These are phyloP conservation scores for Ganoderma leucocontextum DNA, from an alignment of 1,284 basidiomycete genomes.

Conservation along the genomic window DNA sequence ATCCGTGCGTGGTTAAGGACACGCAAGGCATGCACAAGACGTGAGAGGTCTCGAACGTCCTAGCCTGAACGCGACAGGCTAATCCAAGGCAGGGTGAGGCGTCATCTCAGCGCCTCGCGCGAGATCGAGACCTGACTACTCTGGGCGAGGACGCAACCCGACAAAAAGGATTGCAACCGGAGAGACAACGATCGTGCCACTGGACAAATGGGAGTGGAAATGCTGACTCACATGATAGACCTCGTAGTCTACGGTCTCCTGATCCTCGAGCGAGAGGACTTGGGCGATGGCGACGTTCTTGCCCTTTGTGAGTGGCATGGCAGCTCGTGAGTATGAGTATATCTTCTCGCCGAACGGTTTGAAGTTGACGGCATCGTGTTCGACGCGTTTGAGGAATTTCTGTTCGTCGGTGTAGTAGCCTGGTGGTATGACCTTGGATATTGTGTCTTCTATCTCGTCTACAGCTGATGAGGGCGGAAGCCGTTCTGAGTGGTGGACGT, in stretches of 20 bases:
- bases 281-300: conserved; percentile 52
- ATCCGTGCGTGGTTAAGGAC: not conserved
- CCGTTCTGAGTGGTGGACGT: conserved; percentile 73
- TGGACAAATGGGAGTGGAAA: not conserved
- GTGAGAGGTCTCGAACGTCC: conserved; percentile 13
- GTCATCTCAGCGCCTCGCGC: not conserved
- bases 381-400: conserved; percentile 73
- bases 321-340: conserved; percentile 74
- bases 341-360: conserved; percentile 82
- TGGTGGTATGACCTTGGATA: conserved; percentile 83
- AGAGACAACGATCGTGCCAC: not conserved
- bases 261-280: conserved; percentile 57
- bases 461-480: conserved; percentile 79
- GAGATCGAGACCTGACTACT: not conserved
- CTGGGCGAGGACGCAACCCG: not conserved
- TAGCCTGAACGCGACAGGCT: conserved; percentile 8
- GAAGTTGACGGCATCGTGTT: conserved; percentile 79
- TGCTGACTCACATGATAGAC: conserved; percentile 79
- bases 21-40: not conserved
- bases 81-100: not conserved
- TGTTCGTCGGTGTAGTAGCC: conserved; percentile 74
- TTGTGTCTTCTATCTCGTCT: conserved; percentile 86
- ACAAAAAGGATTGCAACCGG: not conserved
- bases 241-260: conserved; percentile 78
- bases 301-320: conserved; percentile 48